Base-by-base conservation (phyloP, 2,329 filamentous ascomycete genomes). In the Clarireedia homoeocarpa region DNA sequence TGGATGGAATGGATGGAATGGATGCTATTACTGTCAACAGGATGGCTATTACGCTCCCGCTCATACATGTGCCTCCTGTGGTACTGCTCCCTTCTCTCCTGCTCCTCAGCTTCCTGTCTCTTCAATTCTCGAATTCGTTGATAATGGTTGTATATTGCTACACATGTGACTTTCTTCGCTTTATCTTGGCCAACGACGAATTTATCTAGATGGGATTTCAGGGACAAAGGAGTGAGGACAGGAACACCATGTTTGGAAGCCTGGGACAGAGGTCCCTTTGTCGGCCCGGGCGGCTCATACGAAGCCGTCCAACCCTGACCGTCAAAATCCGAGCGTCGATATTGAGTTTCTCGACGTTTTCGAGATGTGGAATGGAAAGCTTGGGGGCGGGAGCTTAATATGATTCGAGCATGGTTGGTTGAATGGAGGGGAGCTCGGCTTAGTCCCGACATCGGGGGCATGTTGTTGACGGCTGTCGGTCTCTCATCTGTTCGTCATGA, bases 141-240 rank as follows among this genome's bases (percentile, higher is more conserved):
- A 69, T 97, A 96, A 70, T 99, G 94, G 68, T 97, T 96, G 75
- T 95, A 96, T 27, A 99, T 88, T 6, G 92, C 91, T 3, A 92
- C 86, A 61, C 90, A 94, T 61, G 97, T 84, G 14, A 91, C 89
- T 71, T 95, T 95, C 77, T 99, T 94, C 15, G 94, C 91, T 58
- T 90, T 84, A 63, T 96, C 90, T 71, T 99, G 94, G 42, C 92
- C 94, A 4, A 99, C 92, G 1, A 99, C 92, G 70, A 95, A 99
- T 68, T 94, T 88, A 70, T 99, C 94, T 34, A 97, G 83, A 66
- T 94, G 88, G 67, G 89, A 84, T 76, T 97, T 96, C 65, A 99
- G 77, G 64, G 83, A 78, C 57, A 80, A 76, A 2, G 83, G 83
- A 54, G 85, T 86, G 68, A 85, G 83, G 51, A 80, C 75, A 2